Evolutionary conservation across 2,329 filamentous ascomycete genomes (phyloP).

Genomic region (Fusarium devonianum): DNA sequence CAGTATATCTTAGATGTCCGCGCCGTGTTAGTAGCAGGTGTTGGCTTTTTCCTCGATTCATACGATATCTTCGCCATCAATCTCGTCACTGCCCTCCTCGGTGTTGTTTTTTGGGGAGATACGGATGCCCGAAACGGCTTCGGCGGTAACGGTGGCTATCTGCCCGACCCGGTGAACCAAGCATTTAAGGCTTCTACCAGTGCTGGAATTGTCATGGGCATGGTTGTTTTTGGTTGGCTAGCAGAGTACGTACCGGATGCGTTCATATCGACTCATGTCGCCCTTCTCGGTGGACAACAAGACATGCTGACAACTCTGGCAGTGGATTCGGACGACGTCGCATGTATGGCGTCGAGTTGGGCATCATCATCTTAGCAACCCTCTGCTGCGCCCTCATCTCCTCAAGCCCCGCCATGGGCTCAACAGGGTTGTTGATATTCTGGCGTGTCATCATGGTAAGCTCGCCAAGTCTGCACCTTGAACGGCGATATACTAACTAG

Average conservation of each 20-base stretch:
- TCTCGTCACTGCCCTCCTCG: conserved; percentile 73
- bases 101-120: conserved; percentile 76
- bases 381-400: conserved; percentile 71
- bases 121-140: conserved; percentile 52
- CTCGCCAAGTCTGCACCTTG: background rate
- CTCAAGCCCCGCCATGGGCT: conserved; percentile 65
- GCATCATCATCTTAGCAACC: conserved; percentile 75
- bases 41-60: conserved; percentile 84
- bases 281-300: background rate
- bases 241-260: conserved; percentile 62
- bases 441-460: conserved; percentile 76
- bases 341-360: conserved; percentile 83
- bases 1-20: conserved; percentile 62
- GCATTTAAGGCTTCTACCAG: conserved; percentile 84
- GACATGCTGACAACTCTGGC: conserved; percentile 19
- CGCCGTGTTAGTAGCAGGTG: conserved; percentile 76
- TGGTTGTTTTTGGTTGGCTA: conserved; percentile 78
- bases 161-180: conserved; percentile 72
- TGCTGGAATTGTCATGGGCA: conserved; percentile 79
- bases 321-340: conserved; percentile 73
- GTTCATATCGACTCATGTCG: background rate
- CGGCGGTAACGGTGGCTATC: conserved; percentile 60
- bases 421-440: conserved; percentile 70
- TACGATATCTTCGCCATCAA: conserved; percentile 86
- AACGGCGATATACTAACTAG: conserved; percentile 19